Base-by-base conservation (phyloP, 345 rosid genomes). In the Hibiscus mutabilis region DNA sequence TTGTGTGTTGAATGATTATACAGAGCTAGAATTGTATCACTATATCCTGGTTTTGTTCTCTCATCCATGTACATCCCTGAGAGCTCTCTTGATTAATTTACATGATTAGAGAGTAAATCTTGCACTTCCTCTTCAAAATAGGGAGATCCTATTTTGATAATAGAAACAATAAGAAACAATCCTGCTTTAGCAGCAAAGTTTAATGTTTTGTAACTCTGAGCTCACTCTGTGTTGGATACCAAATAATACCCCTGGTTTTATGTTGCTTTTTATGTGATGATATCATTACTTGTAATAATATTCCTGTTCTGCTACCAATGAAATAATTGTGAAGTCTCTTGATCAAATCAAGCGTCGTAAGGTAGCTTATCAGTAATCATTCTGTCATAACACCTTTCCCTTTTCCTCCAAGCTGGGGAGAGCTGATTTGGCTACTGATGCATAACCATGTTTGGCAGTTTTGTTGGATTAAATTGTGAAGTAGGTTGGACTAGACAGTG, bases 231-330 rank as follows among this genome's bases (percentile, higher is more conserved):
- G 56, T 49, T 49, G 70, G 42, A 16, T 16, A 25, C 42, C 33
- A 58, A 25, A 49, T 49, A 15, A 31, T 25, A 16, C 15, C 37
- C 15, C 37, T 47, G 16, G 16, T 67, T 67, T 55, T 67, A 25
- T 25, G 22, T 44, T 44, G 18, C 15, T 44, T 55, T 16, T 66
- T 44, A 14, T 67, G 42, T 27, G 37, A 49, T 25, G 42, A 27
- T 49, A 27, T 63, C 51, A 21, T 63, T 19, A 9, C 97, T 14
- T 86, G n/a, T 18, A 3, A 35, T 33, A 9, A n/a, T 61, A 10
- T 3, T n/a, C 21, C 29, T 1, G 13, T 63, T 19, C 27, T 63
- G 29, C 29, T 63, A 11, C 29, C 51, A 2, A 63, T 37, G n/a
- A 37, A 63, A 11, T 4, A 2, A 18, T 18, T 53, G 27, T 25